Percentiles rank a stretch among this genome's conserved stretches.
These are phyloP conservation scores for Kodamaea derodonti DNA, from an alignment of 1,139 yeast genomes.

Conservation along the genomic window DNA sequence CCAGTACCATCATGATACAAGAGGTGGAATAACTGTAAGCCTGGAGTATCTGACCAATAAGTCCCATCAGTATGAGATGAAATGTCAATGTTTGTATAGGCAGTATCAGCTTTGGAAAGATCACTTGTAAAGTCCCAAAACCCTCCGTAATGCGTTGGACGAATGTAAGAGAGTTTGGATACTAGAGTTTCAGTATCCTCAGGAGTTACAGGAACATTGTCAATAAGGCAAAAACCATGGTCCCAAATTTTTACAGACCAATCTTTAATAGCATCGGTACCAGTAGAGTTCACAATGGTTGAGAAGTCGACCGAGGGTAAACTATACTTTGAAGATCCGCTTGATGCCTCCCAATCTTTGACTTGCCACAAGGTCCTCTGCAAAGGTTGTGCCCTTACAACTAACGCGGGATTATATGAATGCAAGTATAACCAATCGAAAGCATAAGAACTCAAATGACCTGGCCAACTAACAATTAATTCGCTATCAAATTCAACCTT, in stretches of 20 bases:
- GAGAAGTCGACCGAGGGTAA: slow-evolving; percentile 53
- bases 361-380: slow-evolving; percentile 46
- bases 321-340: background rate
- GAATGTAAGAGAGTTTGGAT: slow-evolving; percentile 57
- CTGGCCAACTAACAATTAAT: background rate
- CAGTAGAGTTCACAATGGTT: slow-evolving; percentile 38
- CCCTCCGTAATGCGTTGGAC: slow-evolving; percentile 78
- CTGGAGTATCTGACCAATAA: slow-evolving; percentile 76
- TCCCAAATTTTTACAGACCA: slow-evolving; percentile 59
- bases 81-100: slow-evolving; percentile 67
- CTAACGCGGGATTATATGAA: slow-evolving; percentile 54
- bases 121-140: slow-evolving; percentile 82
- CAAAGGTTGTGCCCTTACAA: slow-evolving; percentile 23
- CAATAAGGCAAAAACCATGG: slow-evolving; percentile 63
- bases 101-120: slow-evolving; percentile 67
- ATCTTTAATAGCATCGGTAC: slow-evolving; percentile 44
- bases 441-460: slow-evolving; percentile 47
- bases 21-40: slow-evolving; percentile 68
- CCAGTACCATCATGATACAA: slow-evolving; percentile 66
- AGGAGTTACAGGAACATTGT: slow-evolving; percentile 60
- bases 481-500: slow-evolving; percentile 12
- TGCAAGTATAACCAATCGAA: slow-evolving; percentile 55
- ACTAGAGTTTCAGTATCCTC: slow-evolving; percentile 60
- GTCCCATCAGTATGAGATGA: slow-evolving; percentile 76
- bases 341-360: slow-evolving; percentile 25